Evolutionary conservation across 106 monocot genomes (phyloP).

Genomic region (Dioscorea dumetorum): DNA sequence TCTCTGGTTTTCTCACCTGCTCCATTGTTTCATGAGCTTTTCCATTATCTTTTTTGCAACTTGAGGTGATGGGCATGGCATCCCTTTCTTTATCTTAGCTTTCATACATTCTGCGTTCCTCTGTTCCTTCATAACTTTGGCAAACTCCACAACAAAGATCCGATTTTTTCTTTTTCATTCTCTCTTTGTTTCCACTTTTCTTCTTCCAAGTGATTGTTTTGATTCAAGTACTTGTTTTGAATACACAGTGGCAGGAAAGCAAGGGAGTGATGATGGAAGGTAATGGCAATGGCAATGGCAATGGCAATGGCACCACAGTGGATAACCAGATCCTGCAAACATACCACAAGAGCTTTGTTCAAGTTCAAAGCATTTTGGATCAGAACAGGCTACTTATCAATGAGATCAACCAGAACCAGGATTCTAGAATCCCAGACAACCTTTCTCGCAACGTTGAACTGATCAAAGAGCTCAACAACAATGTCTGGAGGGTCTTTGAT

Average conservation of each 20-base stretch:
- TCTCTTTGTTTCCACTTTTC: neutral
- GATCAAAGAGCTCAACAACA: conserved; percentile 55
- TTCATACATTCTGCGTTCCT: too few relatives aligned
- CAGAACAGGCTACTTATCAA: conserved; percentile 57
- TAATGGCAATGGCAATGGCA: conserved; percentile 22
- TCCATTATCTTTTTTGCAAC: too few relatives aligned
- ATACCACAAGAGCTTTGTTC: conserved; percentile 56
- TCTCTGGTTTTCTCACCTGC: too few relatives aligned
- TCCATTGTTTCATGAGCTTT: too few relatives aligned
- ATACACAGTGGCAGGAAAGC: neutral
- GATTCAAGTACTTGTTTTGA: too few relatives aligned
- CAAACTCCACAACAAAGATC: too few relatives aligned
- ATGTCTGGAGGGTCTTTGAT: conserved; percentile 41
- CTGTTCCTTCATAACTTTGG: neutral
- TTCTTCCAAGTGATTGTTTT: neutral
- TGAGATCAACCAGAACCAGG: conserved; percentile 60
- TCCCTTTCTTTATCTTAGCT: too few relatives aligned
- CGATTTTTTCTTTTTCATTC: too few relatives aligned
- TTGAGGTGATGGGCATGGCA: too few relatives aligned
- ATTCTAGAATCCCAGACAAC: conserved; percentile 39
- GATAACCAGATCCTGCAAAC: conserved; percentile 35
- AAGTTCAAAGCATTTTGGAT: conserved; percentile 56
- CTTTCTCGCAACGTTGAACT: conserved; percentile 28
- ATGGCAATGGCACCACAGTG: conserved; percentile 27
- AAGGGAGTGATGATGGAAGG: conserved; percentile 37